Base-by-base conservation (phyloP, 2,329 filamentous ascomycete species). In the Sclerotiophoma versabilis region DNA sequence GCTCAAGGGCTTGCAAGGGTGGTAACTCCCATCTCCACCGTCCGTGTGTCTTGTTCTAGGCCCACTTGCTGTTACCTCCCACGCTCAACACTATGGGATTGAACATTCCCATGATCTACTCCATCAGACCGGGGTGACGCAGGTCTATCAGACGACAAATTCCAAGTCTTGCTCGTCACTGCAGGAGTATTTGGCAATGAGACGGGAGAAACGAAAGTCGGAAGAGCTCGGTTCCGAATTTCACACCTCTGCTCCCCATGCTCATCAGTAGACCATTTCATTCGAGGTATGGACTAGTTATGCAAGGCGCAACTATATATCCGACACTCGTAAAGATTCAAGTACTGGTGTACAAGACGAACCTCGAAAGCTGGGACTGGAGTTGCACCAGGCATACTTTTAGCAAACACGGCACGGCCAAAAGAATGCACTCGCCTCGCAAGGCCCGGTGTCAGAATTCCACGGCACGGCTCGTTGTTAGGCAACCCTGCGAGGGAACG, bases 381-480 rank as follows among this genome's bases (percentile, higher is more conserved):
- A 15, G 9, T n/a, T 23, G 37, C 10, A 14, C n/a, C 15, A 41
- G 29, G 11, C 15, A 17, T 3, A 38, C 9, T 36, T 22, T 9
- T 8, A 25, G 9, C 30, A 38, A 20, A 38, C 17, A 23, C 12
- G 26, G 29, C 19, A 39, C 37, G 20, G 22, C n/a, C 14, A 38
- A 7, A 14, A 19, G 23, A 33, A 14, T 23, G n/a, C 36, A 27
- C 25, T 32, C 20, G 26, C 38, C 38, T 43, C 17, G 14, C 19
- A 29, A 36, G 17, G 23, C 14, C 27, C 14, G n/a, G 25, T 46
- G 45, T 36, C 33, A 54, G 33, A 49, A 7, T 30, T 10, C 9
- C 25, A 41, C 51, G 45, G 51, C 19, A 54, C 51, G 51, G 45
- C 51, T 54, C 51, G 51, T 34, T 14, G 15, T 39, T 19, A 22